Conservation (phyloP, 2,329 filamentous ascomycete genomes). For the Ceratocystis cubensis region DNA sequence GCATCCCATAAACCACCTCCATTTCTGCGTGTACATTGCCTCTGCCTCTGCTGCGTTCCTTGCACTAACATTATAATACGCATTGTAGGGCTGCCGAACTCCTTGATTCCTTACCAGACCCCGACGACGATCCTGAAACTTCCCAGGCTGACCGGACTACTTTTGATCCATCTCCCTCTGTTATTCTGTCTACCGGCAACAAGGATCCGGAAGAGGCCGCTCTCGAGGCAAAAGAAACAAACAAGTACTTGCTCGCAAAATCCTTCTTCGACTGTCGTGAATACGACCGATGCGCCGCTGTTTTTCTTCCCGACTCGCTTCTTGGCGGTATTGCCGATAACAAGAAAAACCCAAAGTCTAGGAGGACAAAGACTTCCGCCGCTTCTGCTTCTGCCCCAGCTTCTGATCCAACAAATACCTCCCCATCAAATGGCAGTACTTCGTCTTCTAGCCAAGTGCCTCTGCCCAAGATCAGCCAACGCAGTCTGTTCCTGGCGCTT, state of each 20-base stretch:
- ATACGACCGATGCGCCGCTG: conserved; percentile 81
- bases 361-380: conserved; percentile 17
- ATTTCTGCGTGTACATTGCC: background rate
- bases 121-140: conserved; percentile 42
- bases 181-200: conserved; percentile 40
- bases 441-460: conserved; percentile 23
- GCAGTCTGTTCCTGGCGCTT: conserved; percentile 78
- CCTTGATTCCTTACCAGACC: conserved; percentile 64
- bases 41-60: background rate
- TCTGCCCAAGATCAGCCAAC: conserved; percentile 62
- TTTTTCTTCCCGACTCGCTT: conserved; percentile 72
- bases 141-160: conserved; percentile 24
- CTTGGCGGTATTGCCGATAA: conserved; percentile 52
- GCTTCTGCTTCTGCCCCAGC: background rate
- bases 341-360: conserved; percentile 30
- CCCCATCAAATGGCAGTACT: conserved; percentile 22
- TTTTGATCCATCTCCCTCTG: conserved; percentile 31
- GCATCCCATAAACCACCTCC: background rate
- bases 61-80: background rate
- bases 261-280: conserved; percentile 92
- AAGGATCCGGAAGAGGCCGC: conserved; percentile 58
- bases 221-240: conserved; percentile 66
- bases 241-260: conserved; percentile 80
- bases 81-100: conserved; percentile 75
- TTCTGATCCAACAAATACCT: conserved; percentile 22